Conservation (phyloP, 352 stramenopile genomes). For the Globisporangium paroecandrum region DNA sequence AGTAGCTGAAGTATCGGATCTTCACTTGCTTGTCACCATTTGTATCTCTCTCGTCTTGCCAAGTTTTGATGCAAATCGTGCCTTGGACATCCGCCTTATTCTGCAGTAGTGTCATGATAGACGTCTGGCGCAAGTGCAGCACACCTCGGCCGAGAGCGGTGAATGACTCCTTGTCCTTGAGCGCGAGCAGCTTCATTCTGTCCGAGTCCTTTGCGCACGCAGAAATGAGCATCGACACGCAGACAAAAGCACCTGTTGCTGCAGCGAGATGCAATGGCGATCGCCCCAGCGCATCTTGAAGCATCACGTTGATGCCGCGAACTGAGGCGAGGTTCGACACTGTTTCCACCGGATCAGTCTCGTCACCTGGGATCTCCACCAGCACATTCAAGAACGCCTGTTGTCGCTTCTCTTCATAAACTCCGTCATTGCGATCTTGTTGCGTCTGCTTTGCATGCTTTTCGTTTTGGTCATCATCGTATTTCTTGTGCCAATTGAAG, state of each 20-base stretch:
- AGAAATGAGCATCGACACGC: slow-evolving; percentile 57
- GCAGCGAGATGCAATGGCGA: slow-evolving; percentile 63
- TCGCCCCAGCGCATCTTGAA: slow-evolving; percentile 47
- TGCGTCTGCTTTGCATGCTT: slow-evolving; percentile 20
- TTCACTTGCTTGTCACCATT: slow-evolving; percentile 14
- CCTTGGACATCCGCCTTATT: slow-evolving; percentile 54
- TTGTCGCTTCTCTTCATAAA: slow-evolving; percentile 50
- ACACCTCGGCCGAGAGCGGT: slow-evolving; percentile 59
- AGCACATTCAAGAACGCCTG: slow-evolving; percentile 42
- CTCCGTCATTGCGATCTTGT: slow-evolving; percentile 33
- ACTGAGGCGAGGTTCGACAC: slow-evolving; percentile 65
- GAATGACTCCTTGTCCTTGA: slow-evolving; percentile 41
- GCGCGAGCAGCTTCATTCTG: slow-evolving; percentile 30
- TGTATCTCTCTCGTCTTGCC: neutral
- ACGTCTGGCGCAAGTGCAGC: slow-evolving; percentile 56
- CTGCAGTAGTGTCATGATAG: slow-evolving; percentile 75
- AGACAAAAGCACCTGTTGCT: slow-evolving; percentile 75
- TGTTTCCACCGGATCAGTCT: slow-evolving; percentile 72
- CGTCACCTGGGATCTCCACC: slow-evolving; percentile 30
- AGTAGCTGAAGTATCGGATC: slow-evolving; percentile 54
- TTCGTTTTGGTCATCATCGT: slow-evolving; percentile 33
- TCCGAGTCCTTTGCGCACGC: slow-evolving; percentile 18
- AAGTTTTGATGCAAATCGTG: slow-evolving; percentile 34
- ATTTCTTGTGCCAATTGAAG: slow-evolving; percentile 58
- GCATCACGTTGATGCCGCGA: slow-evolving; percentile 33